phyloP scores from a whole-genome alignment of 2,329 filamentous ascomycete species.

The Lecanosticta acicola region DNA sequence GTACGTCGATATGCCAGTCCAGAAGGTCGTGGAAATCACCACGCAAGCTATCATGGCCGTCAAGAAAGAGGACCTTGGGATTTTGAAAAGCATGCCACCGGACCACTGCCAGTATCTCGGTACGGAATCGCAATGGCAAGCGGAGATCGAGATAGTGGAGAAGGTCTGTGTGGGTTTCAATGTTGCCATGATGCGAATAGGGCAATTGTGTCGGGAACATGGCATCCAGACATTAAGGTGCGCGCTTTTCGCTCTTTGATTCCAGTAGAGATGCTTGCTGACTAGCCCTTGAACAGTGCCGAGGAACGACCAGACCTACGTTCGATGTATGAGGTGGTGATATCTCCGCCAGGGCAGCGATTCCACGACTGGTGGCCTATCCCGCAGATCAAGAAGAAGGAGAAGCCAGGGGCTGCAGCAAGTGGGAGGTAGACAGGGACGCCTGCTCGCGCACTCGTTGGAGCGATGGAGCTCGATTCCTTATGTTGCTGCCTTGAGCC shows the following conservation, averaged over 20 bases:
- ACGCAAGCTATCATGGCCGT: neutral
- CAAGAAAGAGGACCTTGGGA: neutral
- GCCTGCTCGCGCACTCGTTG: neutral
- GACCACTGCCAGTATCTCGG: slow-evolving; percentile 32
- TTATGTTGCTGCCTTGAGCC: too few relatives aligned
- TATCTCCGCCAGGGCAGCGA: slow-evolving; percentile 36
- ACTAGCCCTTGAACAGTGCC: too few relatives aligned
- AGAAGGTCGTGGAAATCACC: neutral
- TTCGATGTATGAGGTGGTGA: slow-evolving; percentile 29
- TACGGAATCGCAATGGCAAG: slow-evolving; percentile 35
- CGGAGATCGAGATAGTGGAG: slow-evolving; percentile 31
- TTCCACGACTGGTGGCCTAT: slow-evolving; percentile 45
- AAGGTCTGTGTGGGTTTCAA: slow-evolving; percentile 29
- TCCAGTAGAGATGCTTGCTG: too few relatives aligned
- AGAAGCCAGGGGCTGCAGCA: too few relatives aligned
- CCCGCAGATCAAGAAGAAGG: slow-evolving; percentile 35
- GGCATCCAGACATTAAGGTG: slow-evolving; percentile 8
- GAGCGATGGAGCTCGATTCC: neutral
- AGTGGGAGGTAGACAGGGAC: neutral
- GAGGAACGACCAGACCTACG: slow-evolving; percentile 6
- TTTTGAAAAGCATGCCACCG: slow-evolving; percentile 35
- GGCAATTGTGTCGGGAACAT: slow-evolving; percentile 19
- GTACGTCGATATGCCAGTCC: neutral
- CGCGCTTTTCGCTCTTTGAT: too few relatives aligned
- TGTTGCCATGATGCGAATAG: slow-evolving; percentile 24